Evolutionary conservation across 2,329 filamentous ascomycete genomes (phyloP), one percentile per base, ranked within the genome.

Genomic region (Chaetomium sp.): DNA sequence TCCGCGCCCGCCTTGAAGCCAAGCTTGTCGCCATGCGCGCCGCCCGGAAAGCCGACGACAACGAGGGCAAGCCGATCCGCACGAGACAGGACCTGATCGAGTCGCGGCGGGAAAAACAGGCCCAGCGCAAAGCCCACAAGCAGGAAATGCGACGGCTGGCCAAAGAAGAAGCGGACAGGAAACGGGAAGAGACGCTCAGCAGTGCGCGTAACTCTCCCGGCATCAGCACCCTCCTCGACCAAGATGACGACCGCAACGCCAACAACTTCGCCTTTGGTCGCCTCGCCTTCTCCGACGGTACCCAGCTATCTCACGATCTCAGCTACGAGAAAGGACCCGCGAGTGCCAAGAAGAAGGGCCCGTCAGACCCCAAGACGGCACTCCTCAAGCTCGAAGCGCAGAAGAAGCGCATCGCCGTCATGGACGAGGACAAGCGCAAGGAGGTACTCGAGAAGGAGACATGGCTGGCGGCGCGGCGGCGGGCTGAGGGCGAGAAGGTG

Each of bases 11-110:
- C 45, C 78, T 99, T 50, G 85, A 88, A 55, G 88, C 88, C 63
- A 88, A 85, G 59, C 91, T 99, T 54, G 89, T 94, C 64, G 86
- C 86, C 46, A 82, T 97, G 49, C 88, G 92, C 57, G 88, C 89
- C 8, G 85, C 85, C 33, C 86, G 94, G 57, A 96, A 96, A 70
- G 91, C 92, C 5, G 90, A 95, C 64, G 89, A 88, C 5, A 79
- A 85, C 0, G 85, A 95, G 64, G 90, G 90, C 58, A 86, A 87
- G 66, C 86, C 88, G 12, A 89, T 92, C 55, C 85, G 88, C 61
- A 95, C 89, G 58, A 84, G 94, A 59, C 88, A 95, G 72, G 91
- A 97, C 68, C 80, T 99, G 10, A 90, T 99, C 64, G 94, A 97
- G 71, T 82, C 89, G 45, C 84, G 94, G 43, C 84, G 94, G 60